Conservation (phyloP, 169 alveolate species). For the Cryptosporidium bovis region DNA sequence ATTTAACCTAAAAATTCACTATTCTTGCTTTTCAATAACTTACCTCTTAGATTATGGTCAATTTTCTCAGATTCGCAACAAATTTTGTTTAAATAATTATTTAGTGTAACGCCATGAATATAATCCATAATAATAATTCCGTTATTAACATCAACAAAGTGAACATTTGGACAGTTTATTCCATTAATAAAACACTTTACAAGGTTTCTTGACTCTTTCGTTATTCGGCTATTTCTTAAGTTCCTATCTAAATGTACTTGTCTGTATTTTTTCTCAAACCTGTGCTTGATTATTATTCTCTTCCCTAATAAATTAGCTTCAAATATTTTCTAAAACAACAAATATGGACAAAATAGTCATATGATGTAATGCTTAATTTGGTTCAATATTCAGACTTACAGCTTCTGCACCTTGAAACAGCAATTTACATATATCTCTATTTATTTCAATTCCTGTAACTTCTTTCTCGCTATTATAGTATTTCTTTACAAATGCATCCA, state of each 20-base stretch:
- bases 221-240: constrained; percentile 20
- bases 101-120: constrained; percentile 17
- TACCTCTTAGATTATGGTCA: neutral
- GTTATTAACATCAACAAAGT: constrained; percentile 43
- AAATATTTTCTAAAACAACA: constrained; percentile 28
- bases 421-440: neutral
- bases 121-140: constrained; percentile 59
- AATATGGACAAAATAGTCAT: neutral
- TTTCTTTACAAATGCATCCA: too few species aligned
- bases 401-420: constrained; percentile 74
- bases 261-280: constrained; percentile 59
- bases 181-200: constrained; percentile 41
- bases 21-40: neutral
- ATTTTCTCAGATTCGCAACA: neutral
- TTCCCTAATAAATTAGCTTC: constrained; percentile 6
- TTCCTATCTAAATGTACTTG: constrained; percentile 40
- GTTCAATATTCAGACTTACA: constrained; percentile 4
- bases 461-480: too few species aligned
- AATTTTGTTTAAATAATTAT: constrained; percentile 3
- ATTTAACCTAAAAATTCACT: neutral
- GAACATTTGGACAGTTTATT: constrained; percentile 50
- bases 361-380: neutral
- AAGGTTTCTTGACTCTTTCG: constrained; percentile 36
- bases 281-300: constrained; percentile 25
- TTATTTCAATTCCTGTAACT: too few species aligned